Evolutionary conservation across 805 yeast genomes (phyloP).

Genomic region (Candida yuanshanica): DNA sequence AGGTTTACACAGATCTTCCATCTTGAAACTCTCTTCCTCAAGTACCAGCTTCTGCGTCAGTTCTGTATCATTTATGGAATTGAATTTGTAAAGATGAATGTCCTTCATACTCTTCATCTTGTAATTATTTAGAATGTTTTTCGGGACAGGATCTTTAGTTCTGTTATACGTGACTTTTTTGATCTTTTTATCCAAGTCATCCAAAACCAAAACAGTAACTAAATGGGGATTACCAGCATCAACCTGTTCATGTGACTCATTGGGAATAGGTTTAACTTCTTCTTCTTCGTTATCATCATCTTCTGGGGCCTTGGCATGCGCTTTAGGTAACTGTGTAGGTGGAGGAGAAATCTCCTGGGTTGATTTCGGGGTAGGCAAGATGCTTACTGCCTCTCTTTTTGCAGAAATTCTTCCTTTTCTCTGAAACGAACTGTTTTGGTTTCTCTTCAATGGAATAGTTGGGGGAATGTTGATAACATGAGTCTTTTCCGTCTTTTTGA

Average conservation of each 20-base stretch:
- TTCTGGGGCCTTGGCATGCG: constrained; percentile 4
- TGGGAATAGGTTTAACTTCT: not conserved
- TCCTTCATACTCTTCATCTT: constrained; percentile 21
- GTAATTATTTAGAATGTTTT: constrained; percentile 18
- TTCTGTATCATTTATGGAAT: constrained; percentile 28
- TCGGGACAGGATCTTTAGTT: constrained; percentile 6
- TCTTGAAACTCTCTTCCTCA: constrained; percentile 49
- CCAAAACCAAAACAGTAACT: constrained; percentile 3
- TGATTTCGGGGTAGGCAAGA: constrained; percentile 2
- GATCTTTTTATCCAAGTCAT: constrained; percentile 1
- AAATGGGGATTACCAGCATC: not conserved
- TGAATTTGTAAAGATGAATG: constrained; percentile 30
- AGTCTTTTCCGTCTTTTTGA: constrained; percentile 25
- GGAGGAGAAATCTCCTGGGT: constrained; percentile 1
- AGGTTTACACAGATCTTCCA: constrained; percentile 70
- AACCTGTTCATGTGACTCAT: not conserved
- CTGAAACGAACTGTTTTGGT: no score
- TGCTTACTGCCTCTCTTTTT: not conserved
- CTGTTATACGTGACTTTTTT: constrained; percentile 6
- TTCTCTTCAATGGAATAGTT: constrained; percentile 2
- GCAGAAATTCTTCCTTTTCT: constrained; percentile 2
- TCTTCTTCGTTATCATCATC: constrained; percentile 2
- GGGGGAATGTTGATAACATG: constrained; percentile 11
- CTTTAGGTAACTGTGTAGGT: not conserved
- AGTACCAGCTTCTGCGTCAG: constrained; percentile 36